Evolutionary conservation across 208 protist genomes (phyloP).

Genomic region (Crithidia expoeki): DNA sequence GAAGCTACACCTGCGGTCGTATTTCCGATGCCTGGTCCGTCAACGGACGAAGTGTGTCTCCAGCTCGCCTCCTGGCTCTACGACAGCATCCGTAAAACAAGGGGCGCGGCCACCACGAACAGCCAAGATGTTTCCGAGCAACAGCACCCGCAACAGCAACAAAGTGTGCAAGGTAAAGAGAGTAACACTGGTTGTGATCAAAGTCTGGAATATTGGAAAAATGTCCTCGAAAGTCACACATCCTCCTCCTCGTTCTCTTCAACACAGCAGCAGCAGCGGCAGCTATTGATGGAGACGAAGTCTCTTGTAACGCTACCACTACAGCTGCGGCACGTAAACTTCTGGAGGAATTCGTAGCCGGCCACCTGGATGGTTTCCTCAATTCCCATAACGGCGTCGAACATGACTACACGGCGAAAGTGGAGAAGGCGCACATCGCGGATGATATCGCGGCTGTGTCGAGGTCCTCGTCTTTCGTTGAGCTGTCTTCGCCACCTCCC

Average conservation of each 20-base stretch:
- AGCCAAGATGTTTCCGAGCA: not conserved
- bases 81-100: constrained; percentile 13
- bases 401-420: too few species aligned
- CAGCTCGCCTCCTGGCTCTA: constrained; percentile 61
- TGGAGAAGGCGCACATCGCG: too few species aligned
- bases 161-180: not conserved
- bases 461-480: too few species aligned
- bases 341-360: constrained; percentile 4
- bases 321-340: not conserved
- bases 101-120: not conserved
- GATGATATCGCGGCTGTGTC: too few species aligned
- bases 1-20: too few species aligned
- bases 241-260: too few species aligned
- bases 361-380: not conserved
- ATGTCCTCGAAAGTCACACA: not conserved
- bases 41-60: constrained; percentile 13
- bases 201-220: not conserved
- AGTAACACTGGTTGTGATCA: not conserved
- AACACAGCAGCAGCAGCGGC: too few species aligned
- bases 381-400: too few species aligned
- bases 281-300: too few species aligned
- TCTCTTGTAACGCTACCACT: not conserved
- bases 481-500: too few species aligned
- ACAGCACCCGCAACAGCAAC: not conserved
- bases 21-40: not conserved